phyloP scores from a whole-genome alignment of 495 filamentous ascomycete genomes.

The Parathielavia hyrcaniae region DNA sequence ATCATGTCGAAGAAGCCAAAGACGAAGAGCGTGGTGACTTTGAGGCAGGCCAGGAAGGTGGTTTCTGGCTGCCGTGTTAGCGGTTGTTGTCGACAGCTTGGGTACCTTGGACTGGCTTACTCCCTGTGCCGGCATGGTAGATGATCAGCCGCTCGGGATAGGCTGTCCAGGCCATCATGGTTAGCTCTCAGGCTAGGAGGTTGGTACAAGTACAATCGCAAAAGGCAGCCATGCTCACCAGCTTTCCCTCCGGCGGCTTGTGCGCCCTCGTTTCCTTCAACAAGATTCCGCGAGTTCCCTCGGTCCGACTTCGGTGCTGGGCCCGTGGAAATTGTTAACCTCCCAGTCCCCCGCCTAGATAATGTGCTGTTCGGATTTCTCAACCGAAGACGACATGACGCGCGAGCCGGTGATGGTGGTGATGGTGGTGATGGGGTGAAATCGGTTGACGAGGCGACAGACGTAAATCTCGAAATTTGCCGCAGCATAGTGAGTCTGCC shows the following conservation, averaged over 20 bases:
- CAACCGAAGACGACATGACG: slow-evolving; percentile 3
- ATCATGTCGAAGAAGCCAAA: slow-evolving; percentile 57
- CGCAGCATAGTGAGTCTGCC: neutral
- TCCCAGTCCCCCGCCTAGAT: neutral
- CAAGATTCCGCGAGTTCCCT: neutral
- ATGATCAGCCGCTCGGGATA: slow-evolving; percentile 59
- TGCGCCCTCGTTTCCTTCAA: neutral
- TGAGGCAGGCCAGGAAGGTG: slow-evolving; percentile 60
- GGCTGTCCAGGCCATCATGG: slow-evolving; percentile 13
- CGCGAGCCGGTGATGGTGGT: neutral
- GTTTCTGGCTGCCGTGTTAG: slow-evolving; percentile 29
- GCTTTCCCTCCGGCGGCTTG: slow-evolving; percentile 2
- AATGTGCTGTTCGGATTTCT: no score
- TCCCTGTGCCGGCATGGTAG: slow-evolving; percentile 64
- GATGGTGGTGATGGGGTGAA: neutral
- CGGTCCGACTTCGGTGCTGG: neutral
- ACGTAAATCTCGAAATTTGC: neutral
- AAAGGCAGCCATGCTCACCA: neutral
- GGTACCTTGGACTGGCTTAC: slow-evolving; percentile 21
- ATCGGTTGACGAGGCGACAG: neutral
- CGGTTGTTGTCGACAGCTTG: neutral
- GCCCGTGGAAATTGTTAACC: slow-evolving; percentile 5
- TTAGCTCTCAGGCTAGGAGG: neutral
- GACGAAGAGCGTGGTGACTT: slow-evolving; percentile 64
- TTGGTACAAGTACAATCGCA: neutral